These are phyloP conservation scores for Sphaerulina musiva DNA, from an alignment of 2,329 filamentous ascomycete genomes.

Conservation along the genomic window DNA sequence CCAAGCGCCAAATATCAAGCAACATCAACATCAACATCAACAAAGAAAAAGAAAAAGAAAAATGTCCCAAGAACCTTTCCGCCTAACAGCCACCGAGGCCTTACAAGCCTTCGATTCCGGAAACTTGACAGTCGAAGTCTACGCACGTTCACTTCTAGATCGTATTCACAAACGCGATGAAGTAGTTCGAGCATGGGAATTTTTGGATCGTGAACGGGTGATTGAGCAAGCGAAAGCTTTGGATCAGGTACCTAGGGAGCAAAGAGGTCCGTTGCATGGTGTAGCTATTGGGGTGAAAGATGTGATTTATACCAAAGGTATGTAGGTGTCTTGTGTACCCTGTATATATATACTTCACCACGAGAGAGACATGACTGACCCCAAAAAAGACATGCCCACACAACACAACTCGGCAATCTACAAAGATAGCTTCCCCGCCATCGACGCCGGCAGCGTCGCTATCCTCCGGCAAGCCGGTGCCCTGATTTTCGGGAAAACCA, in stretches of 20 bases:
- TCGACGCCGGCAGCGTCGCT: constrained; percentile 50
- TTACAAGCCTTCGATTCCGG: constrained; percentile 36
- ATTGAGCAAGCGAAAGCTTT: constrained; percentile 46
- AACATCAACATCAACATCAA: no score
- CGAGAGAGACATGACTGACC: no score
- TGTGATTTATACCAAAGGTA: constrained; percentile 52
- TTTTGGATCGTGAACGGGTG: constrained; percentile 43
- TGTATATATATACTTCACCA: no score
- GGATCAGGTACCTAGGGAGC: constrained; percentile 43
- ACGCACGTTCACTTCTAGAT: constrained; percentile 44
- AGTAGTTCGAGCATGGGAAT: constrained; percentile 47
- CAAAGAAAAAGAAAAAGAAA: neutral
- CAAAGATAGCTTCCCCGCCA: constrained; percentile 36
- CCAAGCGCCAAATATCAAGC: no score
- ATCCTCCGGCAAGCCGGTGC: constrained; percentile 51
- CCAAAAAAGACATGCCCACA: constrained; percentile 48
- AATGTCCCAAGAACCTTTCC: constrained; percentile 15
- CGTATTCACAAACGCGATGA: constrained; percentile 43
- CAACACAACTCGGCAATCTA: constrained; percentile 53
- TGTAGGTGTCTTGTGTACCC: neutral
- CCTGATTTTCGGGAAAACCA: constrained; percentile 54
- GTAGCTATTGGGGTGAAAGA: constrained; percentile 56
- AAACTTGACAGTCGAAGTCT: constrained; percentile 45
- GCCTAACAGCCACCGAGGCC: constrained; percentile 42
- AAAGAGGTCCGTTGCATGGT: constrained; percentile 53